These are phyloP conservation scores for Artomyces pyxidatus DNA, from an alignment of 768 basidiomycete species.

Conservation along the genomic window DNA sequence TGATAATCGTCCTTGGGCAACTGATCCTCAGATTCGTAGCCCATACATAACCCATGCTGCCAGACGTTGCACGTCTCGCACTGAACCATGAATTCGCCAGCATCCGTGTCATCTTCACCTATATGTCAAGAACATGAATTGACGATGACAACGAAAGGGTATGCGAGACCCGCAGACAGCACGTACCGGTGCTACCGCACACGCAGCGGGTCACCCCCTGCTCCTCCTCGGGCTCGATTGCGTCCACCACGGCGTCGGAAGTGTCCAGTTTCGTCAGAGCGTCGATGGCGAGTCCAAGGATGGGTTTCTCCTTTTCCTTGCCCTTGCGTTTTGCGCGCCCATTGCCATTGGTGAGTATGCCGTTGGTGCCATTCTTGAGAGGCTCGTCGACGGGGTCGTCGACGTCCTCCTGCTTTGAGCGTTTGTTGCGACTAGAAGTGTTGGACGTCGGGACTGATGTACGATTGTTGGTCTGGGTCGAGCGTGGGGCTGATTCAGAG, in stretches of 20 bases:
- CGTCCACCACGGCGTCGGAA: constrained; percentile 22
- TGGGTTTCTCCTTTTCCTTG: constrained; percentile 49
- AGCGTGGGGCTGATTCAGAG: constrained; percentile 33
- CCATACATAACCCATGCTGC: constrained; percentile 98
- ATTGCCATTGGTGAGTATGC: constrained; percentile 22
- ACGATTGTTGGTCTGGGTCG: constrained; percentile 19
- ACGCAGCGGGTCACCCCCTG: constrained; percentile 71
- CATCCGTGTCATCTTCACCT: constrained; percentile 69
- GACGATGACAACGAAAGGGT: constrained; percentile 20
- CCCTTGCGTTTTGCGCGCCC: constrained; percentile 53
- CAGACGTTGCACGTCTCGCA: constrained; percentile 96
- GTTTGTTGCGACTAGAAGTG: constrained; percentile 38
- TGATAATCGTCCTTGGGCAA: constrained; percentile 79
- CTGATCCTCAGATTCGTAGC: constrained; percentile 70
- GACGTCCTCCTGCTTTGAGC: constrained; percentile 64
- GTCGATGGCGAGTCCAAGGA: constrained; percentile 20
- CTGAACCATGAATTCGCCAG: constrained; percentile 95
- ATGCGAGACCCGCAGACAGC: constrained; percentile 10
- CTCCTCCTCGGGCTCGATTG: constrained; percentile 45
- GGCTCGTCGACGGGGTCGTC: constrained; percentile 53
- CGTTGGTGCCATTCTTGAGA: constrained; percentile 34
- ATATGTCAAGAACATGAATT: constrained; percentile 5
- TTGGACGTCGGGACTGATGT: constrained; percentile 20
- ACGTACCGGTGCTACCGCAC: constrained; percentile 73
- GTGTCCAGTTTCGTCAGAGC: constrained; percentile 22